A percentile compares a stretch with the other conserved stretches of the same genome.
Evolutionary conservation across 2,329 filamentous ascomycete genomes (phyloP).

Genomic region (Aspergillus niger): DNA sequence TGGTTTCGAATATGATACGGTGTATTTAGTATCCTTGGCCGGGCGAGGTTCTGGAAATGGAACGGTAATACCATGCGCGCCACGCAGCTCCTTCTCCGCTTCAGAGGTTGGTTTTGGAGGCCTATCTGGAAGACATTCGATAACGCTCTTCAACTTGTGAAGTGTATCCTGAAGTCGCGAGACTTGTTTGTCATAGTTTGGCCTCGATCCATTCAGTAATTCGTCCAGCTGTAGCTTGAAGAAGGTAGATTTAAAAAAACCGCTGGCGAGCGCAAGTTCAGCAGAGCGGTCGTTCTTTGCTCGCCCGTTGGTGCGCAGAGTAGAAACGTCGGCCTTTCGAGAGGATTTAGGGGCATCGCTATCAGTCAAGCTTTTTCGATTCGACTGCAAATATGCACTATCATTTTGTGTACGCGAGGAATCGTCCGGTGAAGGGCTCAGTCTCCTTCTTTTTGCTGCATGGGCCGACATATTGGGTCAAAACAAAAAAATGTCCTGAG

Average conservation of each 20-base stretch:
- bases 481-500: background rate
- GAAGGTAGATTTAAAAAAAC: constrained; percentile 65
- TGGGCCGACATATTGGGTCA: constrained; percentile 33
- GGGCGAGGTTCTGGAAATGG: constrained; percentile 85
- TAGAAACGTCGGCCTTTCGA: background rate
- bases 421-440: constrained; percentile 39
- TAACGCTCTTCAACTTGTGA: constrained; percentile 56
- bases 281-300: constrained; percentile 31
- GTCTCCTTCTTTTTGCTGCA: constrained; percentile 50
- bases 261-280: constrained; percentile 45
- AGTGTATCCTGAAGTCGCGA: constrained; percentile 56
- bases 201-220: constrained; percentile 59
- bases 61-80: constrained; percentile 67
- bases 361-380: constrained; percentile 16
- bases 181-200: constrained; percentile 60
- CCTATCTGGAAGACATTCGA: constrained; percentile 58
- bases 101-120: constrained; percentile 59
- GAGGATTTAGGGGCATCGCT: constrained; percentile 20
- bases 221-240: constrained; percentile 70
- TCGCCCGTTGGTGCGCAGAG: constrained; percentile 16
- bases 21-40: constrained; percentile 74
- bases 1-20: constrained; percentile 75
- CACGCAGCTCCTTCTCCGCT: constrained; percentile 68
- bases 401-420: constrained; percentile 8
- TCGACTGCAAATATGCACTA: constrained; percentile 22